phyloP scores from a whole-genome alignment of 768 basidiomycete species.

The Aureoboletus auriporus region DNA sequence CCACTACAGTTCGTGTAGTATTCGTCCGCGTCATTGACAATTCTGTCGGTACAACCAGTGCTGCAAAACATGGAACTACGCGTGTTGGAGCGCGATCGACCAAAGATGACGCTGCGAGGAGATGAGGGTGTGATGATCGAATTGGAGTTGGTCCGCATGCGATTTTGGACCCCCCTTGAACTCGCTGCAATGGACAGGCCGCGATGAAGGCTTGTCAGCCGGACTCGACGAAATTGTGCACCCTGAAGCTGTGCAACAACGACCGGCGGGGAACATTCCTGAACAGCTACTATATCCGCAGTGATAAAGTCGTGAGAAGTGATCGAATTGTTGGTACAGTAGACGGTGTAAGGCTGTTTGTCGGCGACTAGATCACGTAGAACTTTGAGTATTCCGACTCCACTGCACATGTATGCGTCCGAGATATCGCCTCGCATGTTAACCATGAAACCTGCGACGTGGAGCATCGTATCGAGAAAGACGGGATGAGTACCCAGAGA shows the following conservation, averaged over 20 bases:
- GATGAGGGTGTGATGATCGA: slow-evolving; percentile 23
- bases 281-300: slow-evolving; percentile 50
- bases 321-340: slow-evolving; percentile 44
- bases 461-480: slow-evolving; percentile 65
- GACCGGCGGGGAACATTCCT: slow-evolving; percentile 28
- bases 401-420: slow-evolving; percentile 62
- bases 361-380: slow-evolving; percentile 41
- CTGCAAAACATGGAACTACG: slow-evolving; percentile 11
- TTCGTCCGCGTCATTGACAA: slow-evolving; percentile 3
- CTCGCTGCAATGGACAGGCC: slow-evolving; percentile 37
- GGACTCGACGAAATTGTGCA: slow-evolving; percentile 57
- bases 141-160: slow-evolving; percentile 26
- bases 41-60: slow-evolving; percentile 4
- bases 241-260: slow-evolving; percentile 56
- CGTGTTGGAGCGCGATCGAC: slow-evolving; percentile 26
- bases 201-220: slow-evolving; percentile 45
- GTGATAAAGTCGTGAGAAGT: slow-evolving; percentile 43
- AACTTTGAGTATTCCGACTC: slow-evolving; percentile 46
- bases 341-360: slow-evolving; percentile 44
- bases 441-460: slow-evolving; percentile 65
- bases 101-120: slow-evolving; percentile 26
- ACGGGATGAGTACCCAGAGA: slow-evolving; percentile 47
- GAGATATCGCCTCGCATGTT: slow-evolving; percentile 50
- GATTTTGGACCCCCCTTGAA: slow-evolving; percentile 2
- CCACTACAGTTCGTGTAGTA: slow-evolving; percentile 12